These are phyloP conservation scores for Kodamaea plutei DNA, from an alignment of 1,139 yeast species.

Conservation along the genomic window DNA sequence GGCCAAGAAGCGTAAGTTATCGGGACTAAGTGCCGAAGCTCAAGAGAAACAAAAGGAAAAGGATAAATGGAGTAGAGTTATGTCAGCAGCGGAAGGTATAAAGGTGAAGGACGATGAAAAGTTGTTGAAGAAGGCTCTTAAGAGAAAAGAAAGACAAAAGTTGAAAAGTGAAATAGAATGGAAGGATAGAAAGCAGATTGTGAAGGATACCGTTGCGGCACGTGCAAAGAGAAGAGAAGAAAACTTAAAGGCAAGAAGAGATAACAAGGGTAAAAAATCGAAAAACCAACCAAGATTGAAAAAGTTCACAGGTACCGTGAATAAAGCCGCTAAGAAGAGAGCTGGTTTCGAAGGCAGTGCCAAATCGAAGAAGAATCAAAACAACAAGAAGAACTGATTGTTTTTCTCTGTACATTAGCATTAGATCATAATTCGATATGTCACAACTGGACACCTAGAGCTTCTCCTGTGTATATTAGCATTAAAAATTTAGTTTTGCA, in stretches of 20 bases:
- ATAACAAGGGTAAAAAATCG: slow-evolving; percentile 69
- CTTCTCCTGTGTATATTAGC: no score
- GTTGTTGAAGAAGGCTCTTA: slow-evolving; percentile 78
- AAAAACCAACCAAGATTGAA: slow-evolving; percentile 67
- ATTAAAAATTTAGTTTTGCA: no score
- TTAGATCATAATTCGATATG: background rate
- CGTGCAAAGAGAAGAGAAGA: slow-evolving; percentile 85
- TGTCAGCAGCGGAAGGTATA: slow-evolving; percentile 84
- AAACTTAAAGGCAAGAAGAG: slow-evolving; percentile 76
- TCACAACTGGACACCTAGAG: no score
- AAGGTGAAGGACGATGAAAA: slow-evolving; percentile 89
- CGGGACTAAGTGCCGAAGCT: slow-evolving; percentile 59
- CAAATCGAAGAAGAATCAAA: slow-evolving; percentile 25
- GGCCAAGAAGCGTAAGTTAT: slow-evolving; percentile 63
- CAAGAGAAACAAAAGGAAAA: slow-evolving; percentile 61
- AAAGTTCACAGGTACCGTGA: slow-evolving; percentile 58
- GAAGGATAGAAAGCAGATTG: slow-evolving; percentile 79
- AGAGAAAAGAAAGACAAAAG: slow-evolving; percentile 75
- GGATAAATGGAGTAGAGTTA: slow-evolving; percentile 78
- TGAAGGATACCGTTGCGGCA: slow-evolving; percentile 68
- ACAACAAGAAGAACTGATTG: no score
- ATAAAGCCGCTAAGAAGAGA: slow-evolving; percentile 42
- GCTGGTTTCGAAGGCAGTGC: slow-evolving; percentile 60
- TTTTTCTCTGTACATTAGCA: slow-evolving; percentile 4
- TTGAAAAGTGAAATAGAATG: slow-evolving; percentile 81